phyloP scores from a whole-genome alignment of 1,139 yeast genomes.

The Pichia sp. region DNA sequence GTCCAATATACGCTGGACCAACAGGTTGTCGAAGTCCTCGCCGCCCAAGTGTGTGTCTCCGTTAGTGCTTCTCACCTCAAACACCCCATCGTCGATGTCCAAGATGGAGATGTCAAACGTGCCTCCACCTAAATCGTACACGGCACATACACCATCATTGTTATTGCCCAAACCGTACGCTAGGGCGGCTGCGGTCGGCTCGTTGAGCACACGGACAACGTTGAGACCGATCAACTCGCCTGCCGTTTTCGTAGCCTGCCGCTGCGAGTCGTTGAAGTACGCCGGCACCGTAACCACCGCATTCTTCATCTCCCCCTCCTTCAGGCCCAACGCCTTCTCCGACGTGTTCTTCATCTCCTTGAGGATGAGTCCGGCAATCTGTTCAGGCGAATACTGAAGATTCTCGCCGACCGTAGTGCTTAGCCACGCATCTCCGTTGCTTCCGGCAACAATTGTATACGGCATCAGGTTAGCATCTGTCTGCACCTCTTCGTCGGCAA shows the following conservation, averaged over 20 bases:
- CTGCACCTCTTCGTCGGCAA: conserved; percentile 60
- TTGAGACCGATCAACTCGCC: conserved; percentile 65
- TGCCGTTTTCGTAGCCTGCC: conserved; percentile 73
- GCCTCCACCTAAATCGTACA: conserved; percentile 80
- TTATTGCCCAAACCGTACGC: conserved; percentile 65
- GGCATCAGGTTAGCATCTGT: conserved; percentile 54
- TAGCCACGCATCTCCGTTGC: conserved; percentile 63
- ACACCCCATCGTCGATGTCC: conserved; percentile 77
- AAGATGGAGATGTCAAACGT: conserved; percentile 76
- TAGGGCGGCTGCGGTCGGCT: conserved; percentile 79
- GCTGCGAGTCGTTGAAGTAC: conserved; percentile 71
- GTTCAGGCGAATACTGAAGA: conserved; percentile 47
- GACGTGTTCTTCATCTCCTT: conserved; percentile 56
- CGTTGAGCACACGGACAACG: conserved; percentile 66
- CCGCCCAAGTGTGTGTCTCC: conserved; percentile 86
- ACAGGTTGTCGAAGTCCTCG: conserved; percentile 68
- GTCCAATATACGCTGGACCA: conserved; percentile 51
- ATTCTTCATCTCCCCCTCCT: conserved; percentile 39
- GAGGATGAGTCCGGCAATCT: conserved; percentile 50
- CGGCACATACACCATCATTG: conserved; percentile 66
- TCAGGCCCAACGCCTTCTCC: conserved; percentile 37
- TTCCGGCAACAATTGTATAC: conserved; percentile 48
- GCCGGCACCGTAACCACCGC: conserved; percentile 83
- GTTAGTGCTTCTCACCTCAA: conserved; percentile 77
- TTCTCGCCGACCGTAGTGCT: conserved; percentile 34